These are phyloP conservation scores for Naegleria lovaniensis DNA, from an alignment of 208 protist genomes.

Conservation along the genomic window DNA sequence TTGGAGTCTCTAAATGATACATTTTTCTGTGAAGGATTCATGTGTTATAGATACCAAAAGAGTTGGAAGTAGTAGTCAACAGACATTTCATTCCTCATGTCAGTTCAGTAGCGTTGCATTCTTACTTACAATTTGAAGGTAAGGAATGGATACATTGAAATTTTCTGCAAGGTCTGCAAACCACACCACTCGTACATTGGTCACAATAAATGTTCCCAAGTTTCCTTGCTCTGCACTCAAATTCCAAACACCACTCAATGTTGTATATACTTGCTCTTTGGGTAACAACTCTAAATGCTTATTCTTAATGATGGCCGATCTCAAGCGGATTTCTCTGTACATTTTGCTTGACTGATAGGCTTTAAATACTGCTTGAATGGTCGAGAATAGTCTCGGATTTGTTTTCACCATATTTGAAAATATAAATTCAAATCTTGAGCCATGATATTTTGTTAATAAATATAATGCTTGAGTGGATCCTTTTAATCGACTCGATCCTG, in stretches of 20 bases:
- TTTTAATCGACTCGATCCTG: conserved; percentile 62
- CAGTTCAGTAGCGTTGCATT: too few species aligned
- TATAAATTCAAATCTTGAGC: conserved; percentile 83
- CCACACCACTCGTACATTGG: conserved; percentile 91
- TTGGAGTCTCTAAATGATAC: conserved; percentile 64
- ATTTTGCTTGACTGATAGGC: conserved; percentile 84
- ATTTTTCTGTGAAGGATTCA: conserved; percentile 31
- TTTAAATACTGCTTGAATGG: conserved; percentile 63
- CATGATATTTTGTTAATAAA: conserved; percentile 67
- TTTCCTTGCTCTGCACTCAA: conserved; percentile 76
- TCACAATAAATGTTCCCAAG: conserved; percentile 81
- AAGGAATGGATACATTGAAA: conserved; percentile 92
- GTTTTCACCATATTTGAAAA: conserved; percentile 72
- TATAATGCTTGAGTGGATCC: conserved; percentile 74
- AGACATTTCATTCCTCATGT: not conserved
- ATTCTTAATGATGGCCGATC: conserved; percentile 73
- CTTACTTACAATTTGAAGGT: conserved; percentile 71
- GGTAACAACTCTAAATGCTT: conserved; percentile 71
- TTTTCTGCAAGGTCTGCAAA: conserved; percentile 64
- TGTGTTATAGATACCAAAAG: not conserved
- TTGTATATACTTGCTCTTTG: conserved; percentile 72
- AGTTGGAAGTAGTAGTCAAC: not conserved
- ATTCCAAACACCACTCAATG: conserved; percentile 74
- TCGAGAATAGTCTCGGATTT: conserved; percentile 62
- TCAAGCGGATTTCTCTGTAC: conserved; percentile 87